A percentile compares a stretch with the other conserved stretches of the same genome.
These are phyloP conservation scores for Phascolomyces articulosus DNA, from an alignment of 371 early-diverging fungal species.

Conservation along the genomic window DNA sequence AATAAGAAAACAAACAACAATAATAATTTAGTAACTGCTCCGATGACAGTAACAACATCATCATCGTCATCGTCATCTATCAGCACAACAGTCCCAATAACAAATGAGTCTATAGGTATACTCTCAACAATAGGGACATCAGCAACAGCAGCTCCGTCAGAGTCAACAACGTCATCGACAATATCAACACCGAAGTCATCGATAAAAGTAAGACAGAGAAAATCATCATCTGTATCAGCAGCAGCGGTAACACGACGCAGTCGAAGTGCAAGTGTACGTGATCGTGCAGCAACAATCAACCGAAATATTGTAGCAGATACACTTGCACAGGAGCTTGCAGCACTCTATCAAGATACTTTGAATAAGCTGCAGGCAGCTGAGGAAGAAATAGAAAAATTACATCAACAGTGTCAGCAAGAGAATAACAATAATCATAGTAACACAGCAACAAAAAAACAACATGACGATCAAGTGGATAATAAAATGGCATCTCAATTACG, in stretches of 20 bases:
- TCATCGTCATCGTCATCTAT: too few species aligned
- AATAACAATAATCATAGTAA: not conserved
- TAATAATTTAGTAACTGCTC: too few species aligned
- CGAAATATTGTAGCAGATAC: slow-evolving; percentile 4
- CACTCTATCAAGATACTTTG: slow-evolving; percentile 1
- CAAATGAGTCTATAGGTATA: too few species aligned
- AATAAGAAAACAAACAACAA: not conserved
- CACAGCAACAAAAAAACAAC: not conserved
- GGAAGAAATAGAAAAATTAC: not conserved
- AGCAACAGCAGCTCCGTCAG: too few species aligned
- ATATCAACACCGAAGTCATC: too few species aligned
- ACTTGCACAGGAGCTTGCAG: slow-evolving; percentile 1
- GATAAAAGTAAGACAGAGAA: not conserved
- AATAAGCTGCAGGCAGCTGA: slow-evolving; percentile 5
- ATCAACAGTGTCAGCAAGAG: not conserved
- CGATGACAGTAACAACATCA: too few species aligned
- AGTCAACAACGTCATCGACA: too few species aligned
- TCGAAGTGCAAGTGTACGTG: slow-evolving; percentile 4
- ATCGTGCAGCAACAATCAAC: not conserved
- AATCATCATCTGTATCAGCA: too few species aligned
- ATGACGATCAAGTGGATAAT: not conserved
- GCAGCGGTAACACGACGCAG: not conserved
- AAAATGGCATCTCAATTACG: slow-evolving; percentile 11
- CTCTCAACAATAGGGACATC: too few species aligned
- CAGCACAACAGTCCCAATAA: too few species aligned